Conservation (phyloP, 768 basidiomycete species). For the Tephrocybe sp. region DNA sequence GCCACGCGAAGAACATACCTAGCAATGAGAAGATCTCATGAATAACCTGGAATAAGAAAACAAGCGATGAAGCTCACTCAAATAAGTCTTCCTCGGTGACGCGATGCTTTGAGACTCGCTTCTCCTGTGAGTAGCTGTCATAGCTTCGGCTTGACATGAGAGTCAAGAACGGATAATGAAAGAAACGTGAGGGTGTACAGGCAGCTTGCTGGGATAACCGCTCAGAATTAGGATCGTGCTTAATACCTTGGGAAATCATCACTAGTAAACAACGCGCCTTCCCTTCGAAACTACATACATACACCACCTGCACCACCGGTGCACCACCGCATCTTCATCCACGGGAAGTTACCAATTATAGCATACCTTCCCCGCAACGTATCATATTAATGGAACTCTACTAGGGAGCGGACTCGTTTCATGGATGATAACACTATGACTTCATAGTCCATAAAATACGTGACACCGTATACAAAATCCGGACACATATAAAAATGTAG, state of each 20-base stretch:
- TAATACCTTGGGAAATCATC: constrained; percentile 9
- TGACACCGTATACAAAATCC: too few species aligned
- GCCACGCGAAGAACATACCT: constrained; percentile 84
- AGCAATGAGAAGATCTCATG: constrained; percentile 8
- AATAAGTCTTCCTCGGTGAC: constrained; percentile 80
- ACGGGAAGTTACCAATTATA: too few species aligned
- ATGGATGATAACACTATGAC: too few species aligned
- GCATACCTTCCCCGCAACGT: too few species aligned
- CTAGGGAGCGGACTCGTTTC: too few species aligned
- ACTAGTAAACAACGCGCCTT: constrained; percentile 1
- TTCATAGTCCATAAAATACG: too few species aligned
- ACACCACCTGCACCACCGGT: too few species aligned
- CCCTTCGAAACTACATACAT: neutral
- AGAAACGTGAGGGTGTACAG: constrained; percentile 1
- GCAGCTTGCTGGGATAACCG: neutral
- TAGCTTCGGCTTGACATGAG: constrained; percentile 80
- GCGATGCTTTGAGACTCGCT: constrained; percentile 67
- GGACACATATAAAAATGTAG: too few species aligned
- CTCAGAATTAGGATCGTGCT: neutral
- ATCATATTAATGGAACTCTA: too few species aligned
- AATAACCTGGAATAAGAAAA: too few species aligned
- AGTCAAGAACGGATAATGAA: constrained; percentile 16
- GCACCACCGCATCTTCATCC: too few species aligned
- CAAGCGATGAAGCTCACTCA: constrained; percentile 47
- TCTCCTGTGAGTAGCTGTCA: constrained; percentile 67